Evolutionary conservation across 163 green algal species (phyloP).

Genomic region (Coccomyxa subellipsoidea): DNA sequence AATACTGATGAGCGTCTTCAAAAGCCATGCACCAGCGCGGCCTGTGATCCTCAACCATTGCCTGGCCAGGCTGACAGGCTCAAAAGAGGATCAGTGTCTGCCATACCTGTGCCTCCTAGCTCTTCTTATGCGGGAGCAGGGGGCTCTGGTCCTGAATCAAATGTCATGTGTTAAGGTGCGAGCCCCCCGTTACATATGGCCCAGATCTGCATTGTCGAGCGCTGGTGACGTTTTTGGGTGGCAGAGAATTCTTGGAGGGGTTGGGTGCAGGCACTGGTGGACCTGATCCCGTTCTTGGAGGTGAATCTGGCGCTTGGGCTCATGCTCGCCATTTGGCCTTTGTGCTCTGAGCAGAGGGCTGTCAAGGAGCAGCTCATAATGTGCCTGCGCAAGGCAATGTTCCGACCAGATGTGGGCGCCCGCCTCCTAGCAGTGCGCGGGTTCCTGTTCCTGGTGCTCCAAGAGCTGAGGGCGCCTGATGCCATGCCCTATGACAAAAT

Average conservation of each 20-base stretch:
- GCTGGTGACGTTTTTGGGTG: too few relatives aligned
- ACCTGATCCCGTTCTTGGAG: neutral
- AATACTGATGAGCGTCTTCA: neutral
- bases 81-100: neutral
- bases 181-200: neutral
- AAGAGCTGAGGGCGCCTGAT: neutral
- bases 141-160: neutral
- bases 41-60: neutral
- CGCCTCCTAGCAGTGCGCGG: conserved; percentile 1
- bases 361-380: neutral
- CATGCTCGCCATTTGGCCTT: neutral
- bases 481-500: neutral
- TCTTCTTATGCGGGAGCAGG: neutral
- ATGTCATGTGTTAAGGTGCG: neutral
- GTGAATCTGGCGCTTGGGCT: neutral
- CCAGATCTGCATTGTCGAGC: neutral
- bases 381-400: conserved; percentile 6
- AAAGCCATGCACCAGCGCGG: neutral
- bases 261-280: neutral
- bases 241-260: too few relatives aligned
- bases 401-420: neutral
- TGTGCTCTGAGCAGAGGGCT: neutral
- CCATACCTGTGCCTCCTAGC: neutral
- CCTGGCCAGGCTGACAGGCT: neutral
- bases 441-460: neutral